phyloP scores from a whole-genome alignment of 1,284 basidiomycete genomes.

The Lignosus rhinocerotis region DNA sequence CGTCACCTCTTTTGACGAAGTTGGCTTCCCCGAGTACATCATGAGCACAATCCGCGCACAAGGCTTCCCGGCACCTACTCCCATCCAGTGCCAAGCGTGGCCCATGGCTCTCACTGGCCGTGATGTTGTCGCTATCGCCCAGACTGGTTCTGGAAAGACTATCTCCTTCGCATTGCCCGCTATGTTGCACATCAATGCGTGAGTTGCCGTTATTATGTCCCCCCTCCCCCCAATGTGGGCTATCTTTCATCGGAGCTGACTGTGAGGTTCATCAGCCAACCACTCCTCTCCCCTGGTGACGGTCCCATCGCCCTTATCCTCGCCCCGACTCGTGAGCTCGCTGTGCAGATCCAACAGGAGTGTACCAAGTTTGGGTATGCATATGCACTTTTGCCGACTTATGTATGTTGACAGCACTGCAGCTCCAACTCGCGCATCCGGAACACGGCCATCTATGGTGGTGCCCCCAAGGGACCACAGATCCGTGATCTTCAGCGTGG shows the following conservation, averaged over 20 bases:
- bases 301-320: slow-evolving; percentile 97
- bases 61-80: slow-evolving; percentile 87
- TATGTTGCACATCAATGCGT: slow-evolving; percentile 99
- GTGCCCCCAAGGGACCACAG: slow-evolving; percentile 97
- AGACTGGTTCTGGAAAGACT: slow-evolving; percentile 96
- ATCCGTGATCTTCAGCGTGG: slow-evolving; percentile 97
- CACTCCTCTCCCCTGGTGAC: slow-evolving; percentile 90
- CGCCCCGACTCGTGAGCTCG: slow-evolving; percentile 97
- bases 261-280: slow-evolving; percentile 60
- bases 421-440: slow-evolving; percentile 94
- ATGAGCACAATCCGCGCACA: slow-evolving; percentile 92
- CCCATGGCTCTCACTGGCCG: slow-evolving; percentile 95
- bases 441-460: slow-evolving; percentile 98
- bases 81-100: slow-evolving; percentile 99
- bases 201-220: slow-evolving; percentile 36
- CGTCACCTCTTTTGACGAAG: slow-evolving; percentile 90
- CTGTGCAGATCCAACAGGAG: slow-evolving; percentile 98
- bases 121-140: slow-evolving; percentile 95
- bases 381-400: slow-evolving; percentile 2
- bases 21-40: slow-evolving; percentile 95
- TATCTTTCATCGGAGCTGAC: slow-evolving; percentile 3
- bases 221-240: slow-evolving; percentile 16
- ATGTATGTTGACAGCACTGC: slow-evolving; percentile 6
- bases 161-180: slow-evolving; percentile 98
- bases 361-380: slow-evolving; percentile 94